phyloP scores from a whole-genome alignment of 768 basidiomycete species.

The Punctularia strigosozonata region DNA sequence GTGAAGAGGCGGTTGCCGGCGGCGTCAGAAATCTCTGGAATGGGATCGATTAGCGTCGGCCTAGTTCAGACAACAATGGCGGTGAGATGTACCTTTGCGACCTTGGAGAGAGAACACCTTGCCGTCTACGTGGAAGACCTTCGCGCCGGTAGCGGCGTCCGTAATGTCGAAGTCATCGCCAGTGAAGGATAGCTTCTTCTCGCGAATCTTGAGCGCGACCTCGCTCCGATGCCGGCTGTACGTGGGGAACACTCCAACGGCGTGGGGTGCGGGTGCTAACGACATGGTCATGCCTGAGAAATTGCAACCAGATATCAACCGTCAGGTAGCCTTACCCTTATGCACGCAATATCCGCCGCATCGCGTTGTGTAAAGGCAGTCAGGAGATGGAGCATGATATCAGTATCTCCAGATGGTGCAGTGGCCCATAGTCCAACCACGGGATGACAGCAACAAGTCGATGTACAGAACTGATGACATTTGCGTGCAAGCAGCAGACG shows the following conservation, averaged over 20 bases:
- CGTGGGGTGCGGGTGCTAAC: not conserved
- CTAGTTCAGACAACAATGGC: not conserved
- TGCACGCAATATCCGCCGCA: no score
- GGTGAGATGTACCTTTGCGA: not conserved
- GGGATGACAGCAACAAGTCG: no score
- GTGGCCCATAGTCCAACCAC: no score
- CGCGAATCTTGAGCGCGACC: not conserved
- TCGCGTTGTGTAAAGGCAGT: no score
- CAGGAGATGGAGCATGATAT: no score
- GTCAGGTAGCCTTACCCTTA: no score
- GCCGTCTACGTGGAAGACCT: not conserved
- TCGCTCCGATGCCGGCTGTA: not conserved
- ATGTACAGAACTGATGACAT: no score
- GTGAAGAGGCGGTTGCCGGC: not conserved
- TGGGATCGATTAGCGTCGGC: not conserved
- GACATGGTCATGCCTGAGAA: no score
- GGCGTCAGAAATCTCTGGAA: not conserved
- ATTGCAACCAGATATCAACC: no score
- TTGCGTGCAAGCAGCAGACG: no score
- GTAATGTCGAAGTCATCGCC: slow-evolving; percentile 1
- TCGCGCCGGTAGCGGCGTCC: not conserved
- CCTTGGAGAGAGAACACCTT: not conserved
- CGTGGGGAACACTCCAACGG: not conserved
- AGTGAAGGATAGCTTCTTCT: not conserved
- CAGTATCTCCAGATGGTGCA: no score